phyloP scores from a whole-genome alignment of 2,329 filamentous ascomycete species.

The Bipolaris bicolor region DNA sequence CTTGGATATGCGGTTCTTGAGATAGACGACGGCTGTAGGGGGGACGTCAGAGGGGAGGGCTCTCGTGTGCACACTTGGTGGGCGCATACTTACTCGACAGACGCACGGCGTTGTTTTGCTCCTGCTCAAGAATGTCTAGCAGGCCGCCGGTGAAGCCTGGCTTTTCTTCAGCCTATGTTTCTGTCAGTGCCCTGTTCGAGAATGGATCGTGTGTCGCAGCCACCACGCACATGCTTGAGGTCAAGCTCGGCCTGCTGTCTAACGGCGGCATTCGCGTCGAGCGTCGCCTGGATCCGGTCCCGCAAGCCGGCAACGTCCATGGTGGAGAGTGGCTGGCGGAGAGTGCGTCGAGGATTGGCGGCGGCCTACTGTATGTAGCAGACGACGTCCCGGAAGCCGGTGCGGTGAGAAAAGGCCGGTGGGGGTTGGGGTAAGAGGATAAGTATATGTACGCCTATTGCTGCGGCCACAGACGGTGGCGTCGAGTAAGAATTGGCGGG shows the following conservation, averaged over 20 bases:
- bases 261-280: constrained; percentile 75
- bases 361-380: constrained; percentile 8
- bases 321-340: constrained; percentile 36
- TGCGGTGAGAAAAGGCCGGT: constrained; percentile 28
- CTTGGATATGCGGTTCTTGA: constrained; percentile 95
- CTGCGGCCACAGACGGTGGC: constrained; percentile 23
- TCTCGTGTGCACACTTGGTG: constrained; percentile 9
- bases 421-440: constrained; percentile 16
- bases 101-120: constrained; percentile 83
- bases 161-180: constrained; percentile 79
- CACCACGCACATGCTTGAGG: constrained; percentile 73
- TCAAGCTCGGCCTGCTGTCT: constrained; percentile 79
- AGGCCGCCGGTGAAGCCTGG: constrained; percentile 89
- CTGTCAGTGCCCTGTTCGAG: constrained; percentile 33
- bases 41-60: constrained; percentile 27
- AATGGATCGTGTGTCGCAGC: constrained; percentile 10
- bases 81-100: constrained; percentile 73
- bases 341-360: constrained; percentile 18
- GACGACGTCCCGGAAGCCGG: constrained; percentile 17
- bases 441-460: constrained; percentile 14
- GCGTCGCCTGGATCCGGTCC: constrained; percentile 77
- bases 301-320: constrained; percentile 80
- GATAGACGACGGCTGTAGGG: constrained; percentile 83
- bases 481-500: constrained; percentile 17
- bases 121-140: constrained; percentile 85